These are phyloP conservation scores for Kwoniella sp. DNA, from an alignment of 768 basidiomycete genomes.

Conservation along the genomic window DNA sequence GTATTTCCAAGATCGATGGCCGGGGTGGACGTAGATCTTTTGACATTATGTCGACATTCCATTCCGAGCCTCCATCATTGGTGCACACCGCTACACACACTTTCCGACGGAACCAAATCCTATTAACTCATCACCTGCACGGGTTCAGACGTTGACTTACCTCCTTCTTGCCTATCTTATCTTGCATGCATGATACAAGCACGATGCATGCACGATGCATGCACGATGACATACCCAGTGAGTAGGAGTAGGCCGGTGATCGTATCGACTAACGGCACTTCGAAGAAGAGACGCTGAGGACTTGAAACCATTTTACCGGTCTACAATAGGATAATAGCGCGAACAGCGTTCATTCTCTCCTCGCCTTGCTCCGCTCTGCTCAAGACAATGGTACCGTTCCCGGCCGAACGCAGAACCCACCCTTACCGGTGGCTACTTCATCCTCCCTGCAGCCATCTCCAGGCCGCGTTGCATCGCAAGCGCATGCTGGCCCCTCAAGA, in stretches of 20 bases:
- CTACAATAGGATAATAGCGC: conserved; percentile 25
- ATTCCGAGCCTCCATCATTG: background rate
- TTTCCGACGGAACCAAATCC: conserved; percentile 2
- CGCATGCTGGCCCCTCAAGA: background rate
- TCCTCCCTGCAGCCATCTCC: background rate
- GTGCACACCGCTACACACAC: background rate
- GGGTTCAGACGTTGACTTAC: too few relatives aligned
- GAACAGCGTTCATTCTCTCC: conserved; percentile 29
- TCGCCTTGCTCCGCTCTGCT: conserved; percentile 31
- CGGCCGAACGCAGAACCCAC: background rate
- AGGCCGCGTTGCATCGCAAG: background rate
- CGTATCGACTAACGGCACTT: background rate
- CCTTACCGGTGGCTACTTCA: background rate
- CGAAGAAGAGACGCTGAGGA: background rate
- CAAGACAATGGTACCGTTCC: conserved; percentile 19
- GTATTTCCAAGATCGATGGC: background rate
- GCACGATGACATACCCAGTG: conserved; percentile 21
- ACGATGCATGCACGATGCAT: background rate
- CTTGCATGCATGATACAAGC: background rate
- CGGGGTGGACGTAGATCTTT: background rate
- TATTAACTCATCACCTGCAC: background rate
- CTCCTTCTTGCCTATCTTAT: background rate
- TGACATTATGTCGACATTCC: background rate
- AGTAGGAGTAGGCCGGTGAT: background rate
- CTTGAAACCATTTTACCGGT: background rate